phyloP scores from a whole-genome alignment of 768 basidiomycete genomes.

The Lyophyllum decastes region DNA sequence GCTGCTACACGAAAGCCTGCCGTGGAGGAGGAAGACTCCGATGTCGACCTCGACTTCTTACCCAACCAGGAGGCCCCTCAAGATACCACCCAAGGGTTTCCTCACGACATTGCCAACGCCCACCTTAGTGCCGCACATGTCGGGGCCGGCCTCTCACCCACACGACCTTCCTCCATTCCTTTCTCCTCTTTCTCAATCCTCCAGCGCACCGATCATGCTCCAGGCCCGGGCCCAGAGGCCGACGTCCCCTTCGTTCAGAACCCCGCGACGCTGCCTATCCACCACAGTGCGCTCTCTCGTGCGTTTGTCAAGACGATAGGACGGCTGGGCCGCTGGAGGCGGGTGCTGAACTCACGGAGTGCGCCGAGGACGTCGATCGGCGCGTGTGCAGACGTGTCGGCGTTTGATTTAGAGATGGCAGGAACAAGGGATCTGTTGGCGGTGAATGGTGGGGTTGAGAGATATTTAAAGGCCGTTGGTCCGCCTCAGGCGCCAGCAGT shows the following conservation, averaged over 20 bases:
- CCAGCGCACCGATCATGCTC: conserved; percentile 56
- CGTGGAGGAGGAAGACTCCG: conserved; percentile 58
- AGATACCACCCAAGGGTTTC: conserved; percentile 30
- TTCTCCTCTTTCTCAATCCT: conserved; percentile 62
- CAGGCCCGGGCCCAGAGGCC: conserved; percentile 26
- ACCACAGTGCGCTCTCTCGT: conserved; percentile 68
- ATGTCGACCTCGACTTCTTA: conserved; percentile 78
- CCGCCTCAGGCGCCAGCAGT: conserved; percentile 10
- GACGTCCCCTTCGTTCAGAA: conserved; percentile 38
- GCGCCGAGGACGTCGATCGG: conserved; percentile 28
- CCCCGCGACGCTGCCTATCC: conserved; percentile 48
- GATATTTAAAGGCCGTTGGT: conserved; percentile 62
- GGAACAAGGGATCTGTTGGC: conserved; percentile 62
- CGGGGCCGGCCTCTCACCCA: conserved; percentile 35
- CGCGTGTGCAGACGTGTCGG: conserved; percentile 54
- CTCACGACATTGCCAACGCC: conserved; percentile 48
- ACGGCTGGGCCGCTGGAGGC: conserved; percentile 78
- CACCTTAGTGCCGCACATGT: conserved; percentile 44
- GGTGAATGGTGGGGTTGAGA: conserved; percentile 64
- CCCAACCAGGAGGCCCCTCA: conserved; percentile 45
- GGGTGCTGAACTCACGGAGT: conserved; percentile 61
- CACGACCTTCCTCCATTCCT: conserved; percentile 48
- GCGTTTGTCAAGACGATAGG: conserved; percentile 83
- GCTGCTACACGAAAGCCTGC: conserved; percentile 49
- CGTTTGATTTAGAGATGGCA: conserved; percentile 69